These are phyloP conservation scores for Coniella vitis DNA, from an alignment of 2,329 filamentous ascomycete species.

Conservation along the genomic window DNA sequence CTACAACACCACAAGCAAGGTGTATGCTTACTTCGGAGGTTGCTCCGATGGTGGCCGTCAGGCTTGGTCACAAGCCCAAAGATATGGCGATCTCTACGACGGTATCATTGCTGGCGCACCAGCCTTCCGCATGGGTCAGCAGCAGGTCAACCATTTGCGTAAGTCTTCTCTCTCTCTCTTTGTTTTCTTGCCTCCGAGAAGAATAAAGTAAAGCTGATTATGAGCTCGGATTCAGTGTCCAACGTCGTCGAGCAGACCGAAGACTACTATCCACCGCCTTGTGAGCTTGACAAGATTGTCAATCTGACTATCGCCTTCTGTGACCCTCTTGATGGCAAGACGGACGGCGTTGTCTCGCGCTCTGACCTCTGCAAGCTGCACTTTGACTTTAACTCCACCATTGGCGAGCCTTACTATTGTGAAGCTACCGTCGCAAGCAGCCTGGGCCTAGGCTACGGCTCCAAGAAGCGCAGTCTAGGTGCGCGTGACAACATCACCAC, in stretches of 20 bases:
- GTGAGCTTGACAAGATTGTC: conserved; percentile 19
- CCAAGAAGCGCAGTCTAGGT: background rate
- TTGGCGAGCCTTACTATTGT: conserved; percentile 35
- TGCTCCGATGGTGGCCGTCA: conserved; percentile 48
- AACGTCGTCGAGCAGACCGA: conserved; percentile 20
- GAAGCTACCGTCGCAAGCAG: conserved; percentile 15
- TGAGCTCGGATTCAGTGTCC: too few species aligned
- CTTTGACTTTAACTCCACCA: conserved; percentile 36
- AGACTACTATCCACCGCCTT: conserved; percentile 32
- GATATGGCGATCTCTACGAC: conserved; percentile 41
- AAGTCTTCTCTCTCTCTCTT: background rate
- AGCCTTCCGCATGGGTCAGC: conserved; percentile 38
- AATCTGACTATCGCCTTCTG: conserved; percentile 17
- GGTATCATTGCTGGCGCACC: conserved; percentile 39
- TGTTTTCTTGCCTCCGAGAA: too few species aligned
- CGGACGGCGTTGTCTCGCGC: conserved; percentile 19
- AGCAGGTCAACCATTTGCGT: conserved; percentile 29
- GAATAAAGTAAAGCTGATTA: too few species aligned
- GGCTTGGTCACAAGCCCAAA: conserved; percentile 43
- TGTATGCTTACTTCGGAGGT: conserved; percentile 45
- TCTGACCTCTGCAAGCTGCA: conserved; percentile 34
- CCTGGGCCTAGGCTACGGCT: background rate
- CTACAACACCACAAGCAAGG: conserved; percentile 28
- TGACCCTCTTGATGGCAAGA: conserved; percentile 18
- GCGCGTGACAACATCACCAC: conserved; percentile 15